phyloP scores from a whole-genome alignment of 371 early-diverging fungal species.

The Mortierella polycephala region DNA sequence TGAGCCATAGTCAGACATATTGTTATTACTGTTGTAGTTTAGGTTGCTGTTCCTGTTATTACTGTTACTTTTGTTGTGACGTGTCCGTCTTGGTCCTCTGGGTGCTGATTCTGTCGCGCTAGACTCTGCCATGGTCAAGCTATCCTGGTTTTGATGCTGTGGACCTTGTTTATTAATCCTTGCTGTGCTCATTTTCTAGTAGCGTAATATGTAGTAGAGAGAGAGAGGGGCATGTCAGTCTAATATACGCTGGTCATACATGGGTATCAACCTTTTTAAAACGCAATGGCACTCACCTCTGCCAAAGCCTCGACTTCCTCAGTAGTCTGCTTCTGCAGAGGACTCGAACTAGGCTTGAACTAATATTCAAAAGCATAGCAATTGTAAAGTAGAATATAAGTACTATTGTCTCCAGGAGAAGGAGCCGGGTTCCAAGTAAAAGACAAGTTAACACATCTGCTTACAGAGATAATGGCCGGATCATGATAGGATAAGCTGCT shows the following conservation, averaged over 20 bases:
- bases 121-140: conserved; percentile 40
- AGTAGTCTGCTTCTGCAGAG: conserved; percentile 2
- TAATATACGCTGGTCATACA: too few species aligned
- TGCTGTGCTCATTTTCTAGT: conserved; percentile 16
- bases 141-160: conserved; percentile 23
- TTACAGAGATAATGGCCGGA: conserved; percentile 36
- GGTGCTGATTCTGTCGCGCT: conserved; percentile 43
- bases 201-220: neutral
- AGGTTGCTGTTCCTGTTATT: conserved; percentile 10
- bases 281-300: conserved; percentile 13
- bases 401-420: neutral
- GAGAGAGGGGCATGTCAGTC: too few species aligned
- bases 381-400: neutral
- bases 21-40: conserved; percentile 26
- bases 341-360: conserved; percentile 27
- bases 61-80: conserved; percentile 17
- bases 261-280: neutral
- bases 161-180: conserved; percentile 6
- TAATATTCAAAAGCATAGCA: neutral
- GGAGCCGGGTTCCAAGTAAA: neutral
- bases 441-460: neutral
- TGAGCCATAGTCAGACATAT: conserved; percentile 47
- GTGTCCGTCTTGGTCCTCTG: conserved; percentile 33
- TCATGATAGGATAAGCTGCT: conserved; percentile 24
- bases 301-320: conserved; percentile 9